Percentiles rank a stretch among this genome's conserved stretches.
Conservation (phyloP, 129 eudicot genomes). For the Deinandra increscens region DNA sequence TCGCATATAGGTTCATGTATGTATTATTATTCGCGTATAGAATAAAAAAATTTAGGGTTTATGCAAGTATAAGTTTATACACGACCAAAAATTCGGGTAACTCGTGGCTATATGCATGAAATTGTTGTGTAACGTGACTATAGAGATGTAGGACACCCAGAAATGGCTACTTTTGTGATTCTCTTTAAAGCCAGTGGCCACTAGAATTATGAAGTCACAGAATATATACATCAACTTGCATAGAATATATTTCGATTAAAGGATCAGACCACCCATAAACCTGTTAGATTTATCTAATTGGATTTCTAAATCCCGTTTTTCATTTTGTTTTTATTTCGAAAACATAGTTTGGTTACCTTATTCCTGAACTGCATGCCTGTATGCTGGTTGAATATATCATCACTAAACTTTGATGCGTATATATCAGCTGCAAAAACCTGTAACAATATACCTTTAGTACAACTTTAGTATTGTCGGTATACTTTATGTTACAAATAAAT, state of each 20-base stretch:
- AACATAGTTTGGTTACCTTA: slow-evolving; percentile 54
- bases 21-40: neutral
- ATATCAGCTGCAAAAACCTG: slow-evolving; percentile 16
- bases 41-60: neutral
- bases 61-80: neutral
- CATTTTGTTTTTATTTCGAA: neutral
- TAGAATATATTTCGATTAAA: too few species aligned
- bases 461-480: too few species aligned
- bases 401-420: slow-evolving; percentile 66
- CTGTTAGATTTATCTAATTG: neutral
- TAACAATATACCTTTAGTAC: neutral
- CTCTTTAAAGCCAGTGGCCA: slow-evolving; percentile 8
- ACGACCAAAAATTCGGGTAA: neutral
- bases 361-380: slow-evolving; percentile 81
- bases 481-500: too few species aligned
- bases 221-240: too few species aligned
- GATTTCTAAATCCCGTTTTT: neutral
- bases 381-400: slow-evolving; percentile 57
- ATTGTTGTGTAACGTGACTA: neutral
- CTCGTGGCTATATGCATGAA: neutral
- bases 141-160: neutral
- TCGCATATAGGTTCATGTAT: neutral
- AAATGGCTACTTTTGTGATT: neutral
- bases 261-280: too few species aligned
- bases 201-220: slow-evolving; percentile 4